Base-by-base conservation (phyloP, 129 eudicot genomes). In the Tagetes erecta region DNA sequence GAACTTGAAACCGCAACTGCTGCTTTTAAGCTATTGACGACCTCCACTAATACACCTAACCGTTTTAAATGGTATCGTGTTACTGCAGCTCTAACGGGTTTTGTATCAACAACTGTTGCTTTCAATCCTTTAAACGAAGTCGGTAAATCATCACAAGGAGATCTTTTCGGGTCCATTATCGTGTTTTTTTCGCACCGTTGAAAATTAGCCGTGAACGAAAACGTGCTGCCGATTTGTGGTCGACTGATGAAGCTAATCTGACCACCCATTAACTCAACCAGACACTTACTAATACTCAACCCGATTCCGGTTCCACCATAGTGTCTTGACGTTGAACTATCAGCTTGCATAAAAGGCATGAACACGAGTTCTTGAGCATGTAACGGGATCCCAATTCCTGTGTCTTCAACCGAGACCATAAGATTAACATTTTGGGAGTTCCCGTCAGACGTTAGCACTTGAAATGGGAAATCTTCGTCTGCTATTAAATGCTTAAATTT, bases 231-330 rank as follows among this genome's bases (percentile, higher is more conserved):
- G 6, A 91, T 67, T 51, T 88, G 87, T 1, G 87, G 96, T 46
- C 84, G 88, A 76, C 96, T 88, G 42, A 76, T 56, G 82, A 91
- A 91, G 78, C 64, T 79, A 51, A 91, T 91, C 42, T 80, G 81
- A 71, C 97, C 97, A 12, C 92, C 92, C 97, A 91, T 91, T 34
- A 88, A 74, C 83, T 88, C 92, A 38, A 91, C 97, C 30, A 91
- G 79, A 81, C 96, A 86, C 74, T 91, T 91, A 7, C 92, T 84
- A n/a, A 91, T 88, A 79, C 97, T 91, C 66, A 91, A 73, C 8
- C 97, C 97, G 13, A 91, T 91, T 30, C 97, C 97, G 1, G 97
- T 91, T 40, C 97, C 97, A 34, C 97, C 96, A 46, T 88, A 86
- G 67, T 84, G 84, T 81, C 97, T 81, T 5, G 97, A 91, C 10